A percentile compares a stretch with the other conserved stretches of the same genome.
Conservation (phyloP, 2,329 filamentous ascomycete species). For the Pseudogymnoascus sp. region DNA sequence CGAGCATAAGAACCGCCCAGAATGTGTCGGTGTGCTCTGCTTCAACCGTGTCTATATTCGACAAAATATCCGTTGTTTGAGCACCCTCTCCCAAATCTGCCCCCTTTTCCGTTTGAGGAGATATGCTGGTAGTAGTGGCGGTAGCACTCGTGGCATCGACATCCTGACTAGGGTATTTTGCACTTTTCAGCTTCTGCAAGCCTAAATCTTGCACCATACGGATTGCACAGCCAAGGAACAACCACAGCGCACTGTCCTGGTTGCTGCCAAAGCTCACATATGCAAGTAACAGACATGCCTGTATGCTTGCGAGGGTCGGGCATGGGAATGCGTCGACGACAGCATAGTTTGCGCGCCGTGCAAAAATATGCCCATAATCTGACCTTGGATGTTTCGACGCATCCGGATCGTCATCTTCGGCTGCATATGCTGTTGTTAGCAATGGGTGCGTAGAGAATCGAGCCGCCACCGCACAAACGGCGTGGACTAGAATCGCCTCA, state of each 20-base stretch:
- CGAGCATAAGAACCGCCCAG: slow-evolving; percentile 83
- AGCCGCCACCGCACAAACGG: slow-evolving; percentile 73
- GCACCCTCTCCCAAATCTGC: background rate
- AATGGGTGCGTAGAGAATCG: slow-evolving; percentile 63
- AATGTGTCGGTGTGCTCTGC: slow-evolving; percentile 73
- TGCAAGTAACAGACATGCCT: slow-evolving; percentile 73
- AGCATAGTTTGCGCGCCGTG: slow-evolving; percentile 69
- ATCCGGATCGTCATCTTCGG: slow-evolving; percentile 31
- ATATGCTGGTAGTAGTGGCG: background rate
- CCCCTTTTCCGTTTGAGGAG: background rate
- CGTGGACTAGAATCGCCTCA: slow-evolving; percentile 78
- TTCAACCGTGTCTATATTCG: background rate
- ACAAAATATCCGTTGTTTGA: background rate
- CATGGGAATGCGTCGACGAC: slow-evolving; percentile 77
- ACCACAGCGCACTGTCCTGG: slow-evolving; percentile 85
- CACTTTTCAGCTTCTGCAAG: slow-evolving; percentile 70
- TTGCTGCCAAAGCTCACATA: slow-evolving; percentile 86
- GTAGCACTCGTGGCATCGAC: slow-evolving; percentile 17
- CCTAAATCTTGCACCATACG: slow-evolving; percentile 75
- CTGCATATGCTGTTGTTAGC: slow-evolving; percentile 31
- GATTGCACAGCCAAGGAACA: slow-evolving; percentile 84
- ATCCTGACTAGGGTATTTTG: slow-evolving; percentile 33
- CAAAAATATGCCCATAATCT: slow-evolving; percentile 69
- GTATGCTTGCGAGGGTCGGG: slow-evolving; percentile 73
- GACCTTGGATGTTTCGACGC: slow-evolving; percentile 42